A percentile compares a stretch with the other conserved stretches of the same genome.
Evolutionary conservation across 768 basidiomycete genomes (phyloP).

Genomic region (Sistotremastrum niveocremeum): DNA sequence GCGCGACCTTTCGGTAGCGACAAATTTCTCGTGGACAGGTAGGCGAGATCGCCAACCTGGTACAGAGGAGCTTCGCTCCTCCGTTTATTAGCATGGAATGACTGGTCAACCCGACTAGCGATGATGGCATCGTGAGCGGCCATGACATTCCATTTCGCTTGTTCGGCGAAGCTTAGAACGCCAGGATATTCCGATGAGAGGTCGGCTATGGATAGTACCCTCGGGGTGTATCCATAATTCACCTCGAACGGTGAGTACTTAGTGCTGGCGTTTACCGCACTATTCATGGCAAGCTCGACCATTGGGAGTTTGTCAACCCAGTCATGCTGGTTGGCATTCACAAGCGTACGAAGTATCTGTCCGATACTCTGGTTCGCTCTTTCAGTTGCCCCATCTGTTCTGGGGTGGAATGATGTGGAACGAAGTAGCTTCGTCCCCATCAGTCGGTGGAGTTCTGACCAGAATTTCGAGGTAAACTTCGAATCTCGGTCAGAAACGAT

Average conservation of each 20-base stretch:
- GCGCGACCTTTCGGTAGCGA: conserved; percentile 20
- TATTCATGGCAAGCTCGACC: conserved; percentile 28
- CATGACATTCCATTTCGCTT: conserved; percentile 12
- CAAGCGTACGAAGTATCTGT: conserved; percentile 5
- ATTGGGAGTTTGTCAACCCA: conserved; percentile 14
- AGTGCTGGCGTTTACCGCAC: conserved; percentile 17
- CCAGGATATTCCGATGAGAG: conserved; percentile 4
- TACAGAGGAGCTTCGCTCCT: conserved; percentile 8
- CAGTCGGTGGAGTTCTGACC: conserved; percentile 13
- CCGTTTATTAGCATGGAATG: conserved; percentile 17
- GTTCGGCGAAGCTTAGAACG: conserved; percentile 13
- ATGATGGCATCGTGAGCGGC: conserved; percentile 26
- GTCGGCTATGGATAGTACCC: conserved; percentile 6
- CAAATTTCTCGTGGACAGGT: conserved; percentile 25
- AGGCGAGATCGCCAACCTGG: conserved; percentile 16
- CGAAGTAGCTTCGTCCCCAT: conserved; percentile 12
- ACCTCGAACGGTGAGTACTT: conserved; percentile 22
- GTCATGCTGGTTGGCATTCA: conserved; percentile 7
- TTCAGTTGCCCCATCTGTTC: conserved; percentile 17
- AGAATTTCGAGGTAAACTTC: conserved; percentile 24
- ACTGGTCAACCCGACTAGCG: conserved; percentile 16
- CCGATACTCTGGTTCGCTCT: conserved; percentile 6
- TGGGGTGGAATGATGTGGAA: conserved; percentile 20
- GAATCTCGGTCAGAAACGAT: conserved; percentile 22
- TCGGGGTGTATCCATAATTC: conserved; percentile 11